Percentiles rank a stretch among this genome's conserved stretches.
phyloP scores from a whole-genome alignment of 164 flowering plant species.

The Platanus orientalis region DNA sequence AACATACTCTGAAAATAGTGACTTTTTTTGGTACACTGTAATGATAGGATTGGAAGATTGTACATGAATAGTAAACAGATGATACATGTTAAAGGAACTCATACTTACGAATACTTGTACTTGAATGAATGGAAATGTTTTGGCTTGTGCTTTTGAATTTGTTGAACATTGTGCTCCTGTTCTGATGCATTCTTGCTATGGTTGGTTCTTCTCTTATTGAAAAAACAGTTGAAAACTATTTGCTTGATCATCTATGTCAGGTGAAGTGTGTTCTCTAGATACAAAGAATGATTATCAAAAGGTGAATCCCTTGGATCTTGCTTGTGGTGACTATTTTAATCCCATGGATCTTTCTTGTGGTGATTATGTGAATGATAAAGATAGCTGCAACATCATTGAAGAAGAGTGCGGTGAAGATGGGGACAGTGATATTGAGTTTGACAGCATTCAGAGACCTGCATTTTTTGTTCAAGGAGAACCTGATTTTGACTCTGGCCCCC shows the following conservation, averaged over 20 bases:
- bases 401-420: conserved; percentile 37
- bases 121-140: background rate
- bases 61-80: background rate
- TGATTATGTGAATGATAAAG: conserved; percentile 16
- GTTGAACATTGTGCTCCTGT: conserved; percentile 5
- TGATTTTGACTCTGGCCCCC: conserved; percentile 88
- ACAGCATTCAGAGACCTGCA: conserved; percentile 73
- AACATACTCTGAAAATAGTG: conserved; percentile 2
- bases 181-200: conserved; percentile 2
- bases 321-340: conserved; percentile 4
- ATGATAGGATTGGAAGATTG: background rate
- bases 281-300: conserved; percentile 19
- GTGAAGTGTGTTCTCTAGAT: conserved; percentile 21
- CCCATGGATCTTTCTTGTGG: conserved; percentile 6
- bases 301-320: conserved; percentile 11
- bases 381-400: conserved; percentile 17
- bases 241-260: conserved; percentile 24
- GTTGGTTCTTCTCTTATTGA: background rate
- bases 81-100: background rate
- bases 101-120: background rate
- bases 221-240: background rate
- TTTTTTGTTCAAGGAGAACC: conserved; percentile 93
- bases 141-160: background rate
- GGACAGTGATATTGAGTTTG: conserved; percentile 65
- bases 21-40: no score